Conservation (phyloP, 2,329 filamentous ascomycete species). For the Akanthomyces uredinophilus region DNA sequence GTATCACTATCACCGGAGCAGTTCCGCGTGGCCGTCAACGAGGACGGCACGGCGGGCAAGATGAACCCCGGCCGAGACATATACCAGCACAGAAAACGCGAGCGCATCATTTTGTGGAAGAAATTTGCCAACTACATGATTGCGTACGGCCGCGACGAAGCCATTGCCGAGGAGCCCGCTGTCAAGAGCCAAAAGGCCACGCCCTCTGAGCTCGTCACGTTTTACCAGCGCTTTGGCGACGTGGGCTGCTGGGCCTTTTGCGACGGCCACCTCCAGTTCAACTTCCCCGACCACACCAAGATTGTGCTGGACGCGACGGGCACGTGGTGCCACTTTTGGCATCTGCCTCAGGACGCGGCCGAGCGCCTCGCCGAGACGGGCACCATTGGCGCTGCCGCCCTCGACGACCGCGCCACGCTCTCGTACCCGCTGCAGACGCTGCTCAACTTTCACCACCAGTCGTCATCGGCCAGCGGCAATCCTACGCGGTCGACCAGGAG, state of each 20-base stretch:
- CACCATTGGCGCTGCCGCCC: constrained; percentile 63
- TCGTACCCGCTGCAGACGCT: constrained; percentile 69
- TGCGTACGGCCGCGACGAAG: constrained; percentile 67
- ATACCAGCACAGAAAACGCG: constrained; percentile 60
- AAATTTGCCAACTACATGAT: constrained; percentile 73
- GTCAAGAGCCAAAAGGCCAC: constrained; percentile 35
- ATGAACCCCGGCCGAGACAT: constrained; percentile 58
- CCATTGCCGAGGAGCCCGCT: constrained; percentile 42
- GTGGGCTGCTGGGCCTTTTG: constrained; percentile 78
- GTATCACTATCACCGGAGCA: constrained; percentile 60
- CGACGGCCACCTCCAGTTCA: constrained; percentile 79
- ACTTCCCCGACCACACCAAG: constrained; percentile 86
- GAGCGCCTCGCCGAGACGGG: constrained; percentile 59
- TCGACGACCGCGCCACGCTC: constrained; percentile 65
- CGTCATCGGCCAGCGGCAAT: constrained; percentile 32
- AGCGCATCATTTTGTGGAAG: constrained; percentile 64
- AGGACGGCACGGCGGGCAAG: constrained; percentile 56
- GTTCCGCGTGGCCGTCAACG: constrained; percentile 50
- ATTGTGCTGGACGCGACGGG: constrained; percentile 70
- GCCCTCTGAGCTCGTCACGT: constrained; percentile 60
- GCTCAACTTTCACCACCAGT: constrained; percentile 54
- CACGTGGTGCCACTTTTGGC: constrained; percentile 73
- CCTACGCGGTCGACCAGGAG: constrained; percentile 41
- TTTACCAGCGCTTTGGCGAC: constrained; percentile 76
- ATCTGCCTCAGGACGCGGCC: constrained; percentile 66